Evolutionary conservation across 331 rosid genomes (phyloP).

Genomic region (Acacia concinna): DNA sequence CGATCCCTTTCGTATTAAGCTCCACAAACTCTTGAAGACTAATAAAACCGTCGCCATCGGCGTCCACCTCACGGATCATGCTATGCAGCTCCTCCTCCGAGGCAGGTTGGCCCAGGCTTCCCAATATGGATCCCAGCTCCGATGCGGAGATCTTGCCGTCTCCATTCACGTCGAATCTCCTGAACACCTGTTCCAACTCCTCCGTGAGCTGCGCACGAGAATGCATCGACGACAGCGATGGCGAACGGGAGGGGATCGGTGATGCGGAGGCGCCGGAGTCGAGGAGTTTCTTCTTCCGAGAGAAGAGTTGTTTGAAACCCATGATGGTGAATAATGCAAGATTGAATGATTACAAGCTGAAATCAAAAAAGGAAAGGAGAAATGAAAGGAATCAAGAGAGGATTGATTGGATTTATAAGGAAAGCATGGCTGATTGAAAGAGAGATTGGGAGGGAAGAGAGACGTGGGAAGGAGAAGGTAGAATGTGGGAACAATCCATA

Average conservation of each 20-base stretch:
- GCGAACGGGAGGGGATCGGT: conserved; percentile 29
- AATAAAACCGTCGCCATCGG: conserved; percentile 85
- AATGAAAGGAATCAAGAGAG: background rate
- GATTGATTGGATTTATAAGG: background rate
- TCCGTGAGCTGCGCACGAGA: conserved; percentile 43
- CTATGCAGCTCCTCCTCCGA: conserved; percentile 57
- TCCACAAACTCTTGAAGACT: conserved; percentile 70
- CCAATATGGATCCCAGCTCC: conserved; percentile 78
- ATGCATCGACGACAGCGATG: conserved; percentile 39
- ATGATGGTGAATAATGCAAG: conserved; percentile 26
- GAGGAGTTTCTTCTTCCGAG: conserved; percentile 46
- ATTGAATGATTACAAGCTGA: background rate
- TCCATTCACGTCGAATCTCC: conserved; percentile 82
- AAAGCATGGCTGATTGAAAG: background rate
- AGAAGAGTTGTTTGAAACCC: conserved; percentile 69
- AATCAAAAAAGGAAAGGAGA: background rate
- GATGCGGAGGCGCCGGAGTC: background rate
- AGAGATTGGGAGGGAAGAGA: background rate
- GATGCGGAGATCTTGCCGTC: conserved; percentile 87
- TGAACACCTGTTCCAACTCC: conserved; percentile 75
- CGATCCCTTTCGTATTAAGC: conserved; percentile 77
- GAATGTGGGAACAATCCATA: background rate
- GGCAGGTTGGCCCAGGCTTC: conserved; percentile 59
- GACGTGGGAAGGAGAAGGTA: background rate
- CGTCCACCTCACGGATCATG: conserved; percentile 78